A percentile compares a stretch with the other conserved stretches of the same genome.
phyloP scores from a whole-genome alignment of 495 filamentous ascomycete species.

The Bryoglossum gracile region DNA sequence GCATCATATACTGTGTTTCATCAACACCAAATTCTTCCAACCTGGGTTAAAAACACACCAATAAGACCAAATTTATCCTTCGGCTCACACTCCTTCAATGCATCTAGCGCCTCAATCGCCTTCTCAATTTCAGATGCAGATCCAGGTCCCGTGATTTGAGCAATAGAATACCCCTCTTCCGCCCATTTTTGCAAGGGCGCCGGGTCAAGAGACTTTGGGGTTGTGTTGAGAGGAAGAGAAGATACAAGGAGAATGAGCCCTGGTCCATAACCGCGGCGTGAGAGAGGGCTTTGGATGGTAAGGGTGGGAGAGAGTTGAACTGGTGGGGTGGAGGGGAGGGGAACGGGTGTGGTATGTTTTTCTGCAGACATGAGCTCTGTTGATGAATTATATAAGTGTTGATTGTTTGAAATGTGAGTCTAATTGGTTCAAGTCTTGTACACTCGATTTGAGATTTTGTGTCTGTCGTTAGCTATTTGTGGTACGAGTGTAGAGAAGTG shows the following conservation, averaged over 20 bases:
- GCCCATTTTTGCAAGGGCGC: slow-evolving; percentile 47
- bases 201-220: slow-evolving; percentile 21
- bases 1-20: not conserved
- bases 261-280: slow-evolving; percentile 23
- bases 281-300: slow-evolving; percentile 11
- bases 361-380: too few species aligned
- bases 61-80: not conserved
- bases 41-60: not conserved
- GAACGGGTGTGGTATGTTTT: too few species aligned
- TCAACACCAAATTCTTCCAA: not conserved
- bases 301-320: not conserved
- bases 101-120: slow-evolving; percentile 1
- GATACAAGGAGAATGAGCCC: slow-evolving; percentile 21
- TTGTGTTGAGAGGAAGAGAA: slow-evolving; percentile 12
- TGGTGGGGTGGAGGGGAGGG: not conserved
- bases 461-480: too few species aligned
- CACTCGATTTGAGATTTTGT: too few species aligned
- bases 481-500: too few species aligned
- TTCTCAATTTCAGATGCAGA: slow-evolving; percentile 7
- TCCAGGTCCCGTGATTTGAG: slow-evolving; percentile 24
- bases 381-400: too few species aligned
- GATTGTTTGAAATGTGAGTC: too few species aligned
- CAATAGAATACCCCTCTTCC: slow-evolving; percentile 48
- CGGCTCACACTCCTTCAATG: not conserved
- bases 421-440: too few species aligned